Evolutionary conservation across 1,139 yeast species (phyloP), one percentile per base, ranked within the genome.

Genomic region (Taiozyma sp.): DNA sequence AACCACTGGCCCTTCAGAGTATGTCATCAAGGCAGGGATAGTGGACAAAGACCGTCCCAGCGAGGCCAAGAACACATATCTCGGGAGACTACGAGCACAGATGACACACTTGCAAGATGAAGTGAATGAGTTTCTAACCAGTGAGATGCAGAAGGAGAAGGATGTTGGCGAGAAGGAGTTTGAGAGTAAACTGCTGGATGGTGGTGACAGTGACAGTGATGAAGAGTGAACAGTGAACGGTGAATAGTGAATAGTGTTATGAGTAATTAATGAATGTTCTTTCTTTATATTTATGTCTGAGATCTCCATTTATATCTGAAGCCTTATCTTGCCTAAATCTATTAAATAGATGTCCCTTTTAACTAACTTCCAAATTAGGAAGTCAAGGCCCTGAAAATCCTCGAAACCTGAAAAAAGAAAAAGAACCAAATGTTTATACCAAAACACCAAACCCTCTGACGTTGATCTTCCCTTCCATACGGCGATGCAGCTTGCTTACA

Each of bases 1-100:
- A 49, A 85, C 92, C 1, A 84, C 90, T 0, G 89, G 88, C 22
- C 87, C 89, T 2, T 84, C 91, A 8, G 88, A 83, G 29, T 75
- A 82, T 49, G 88, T 86, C 13, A 61, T 82, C 48, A 76, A 78
- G 19, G 87, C 88, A 1, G 89, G 90, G 0, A 87, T 85, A 29
- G 73, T 79, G 34, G 95, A 87, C 61, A 73, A 81, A 56, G 95
- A 88, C 65, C 80, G 73, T 48, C 92, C 95, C 0, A 73, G 80
- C 8, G 76, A 70, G 29, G 81, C 86, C 22, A 71, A 70, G 24
- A 74, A 73, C 49, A 75, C 83, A 0, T 65, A 70, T 4, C 68
- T 86, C 56, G 88, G 95, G 1, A 65, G 71, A 14, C 72, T 89
- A 45, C 72, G 96, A 53, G 81, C 81, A 9, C 75, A 79, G 57